Evolutionary conservation across 2,329 filamentous ascomycete genomes (phyloP), one percentile per base, ranked within the genome.

Genomic region (Neurospora sp.): DNA sequence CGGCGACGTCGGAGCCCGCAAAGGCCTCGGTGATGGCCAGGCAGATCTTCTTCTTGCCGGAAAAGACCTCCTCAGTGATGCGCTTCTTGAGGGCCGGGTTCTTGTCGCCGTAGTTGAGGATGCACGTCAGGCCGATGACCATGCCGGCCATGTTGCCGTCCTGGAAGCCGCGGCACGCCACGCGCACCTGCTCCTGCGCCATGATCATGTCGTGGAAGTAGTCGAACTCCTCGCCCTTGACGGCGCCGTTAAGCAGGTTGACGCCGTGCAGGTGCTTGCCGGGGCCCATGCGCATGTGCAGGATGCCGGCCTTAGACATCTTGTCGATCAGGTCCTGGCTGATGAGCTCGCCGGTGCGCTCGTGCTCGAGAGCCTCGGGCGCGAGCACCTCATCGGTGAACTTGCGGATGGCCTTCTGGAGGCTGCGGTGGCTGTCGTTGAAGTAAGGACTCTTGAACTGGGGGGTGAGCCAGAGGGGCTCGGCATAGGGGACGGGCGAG

Each of bases 11-110:
- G 43, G 87, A 90, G 15, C 92, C 92, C 17, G 92, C 92, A 80
- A 96, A 96, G 0, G 93, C 92, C 80, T 97, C 93, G 1, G 92
- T 96, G 77, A 96, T 93, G 68, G 92, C 92, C 3, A 97, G 83
- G 77, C 91, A 95, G 78, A 96, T 92, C 84, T 94, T 94, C 87
- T 96, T 96, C 84, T 89, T 88, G 71, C 92, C 92, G 66, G 86
- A 87, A 74, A 96, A 86, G 66, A 92, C 89, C 75, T 96, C 91
- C 41, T 88, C 84, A 40, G 89, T 87, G 66, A 96, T 84, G 68
- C 84, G 84, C 74, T 89, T 85, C 81, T 89, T 89, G 75, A 92
- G 86, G 57, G 82, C 82, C 69, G 87, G 83, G 76, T 95, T 86
- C 68, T 86, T 87, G 79, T 70, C 28, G 72, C 91, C 87, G 84